Base-by-base conservation (phyloP, 441 rosid genomes). In the Adansonia gregorii region DNA sequence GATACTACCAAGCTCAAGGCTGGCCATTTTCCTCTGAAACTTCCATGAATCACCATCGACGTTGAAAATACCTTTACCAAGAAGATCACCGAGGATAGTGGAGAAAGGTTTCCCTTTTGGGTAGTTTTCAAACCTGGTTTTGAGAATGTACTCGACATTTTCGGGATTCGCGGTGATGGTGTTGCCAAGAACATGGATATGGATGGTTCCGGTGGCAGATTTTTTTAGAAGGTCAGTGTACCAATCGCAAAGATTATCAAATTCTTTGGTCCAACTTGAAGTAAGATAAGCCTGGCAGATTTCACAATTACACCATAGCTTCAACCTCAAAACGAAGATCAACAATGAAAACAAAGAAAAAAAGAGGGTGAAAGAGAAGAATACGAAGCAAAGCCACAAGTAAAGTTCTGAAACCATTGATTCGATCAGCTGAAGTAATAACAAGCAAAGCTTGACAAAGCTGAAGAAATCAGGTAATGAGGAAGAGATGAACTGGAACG, bases 361-460 rank as follows among this genome's bases (percentile, higher is more conserved):
- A 4, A 39, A 39, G 58, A 52, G 58, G 58, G 19, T 52, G 58
- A 52, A 52, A 52, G 58, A 52, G 19, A 52, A 52, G 58, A 52
- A 52, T 8, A 15, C 15, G 20, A 3, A 12, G 58, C 58, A 52
- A 17, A 52, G 15, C 60, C 74, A 69, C 7, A 41, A 61, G 35
- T 69, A 68, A 43, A 81, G 69, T 19, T 31, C 67, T 58, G 68
- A 72, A 60, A 81, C 87, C 88, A 86, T 85, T 17, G 35, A 27
- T 46, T 56, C 17, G 19, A 4, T 3, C 4, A 5, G 48, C 41
- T 24, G 48, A 31, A 31, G 68, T 27, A 9, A 3, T 31, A 43
- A 43, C 35, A 27, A 27, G 2, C 35, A 27, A 27, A 27, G 35
- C 35, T 27, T 27, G 35, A 27, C 35, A 27, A 27, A 27, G 35